A percentile compares a stretch with the other conserved stretches of the same genome.
Conservation (phyloP, 495 filamentous ascomycete species). For the Schizothecium vesticola region DNA sequence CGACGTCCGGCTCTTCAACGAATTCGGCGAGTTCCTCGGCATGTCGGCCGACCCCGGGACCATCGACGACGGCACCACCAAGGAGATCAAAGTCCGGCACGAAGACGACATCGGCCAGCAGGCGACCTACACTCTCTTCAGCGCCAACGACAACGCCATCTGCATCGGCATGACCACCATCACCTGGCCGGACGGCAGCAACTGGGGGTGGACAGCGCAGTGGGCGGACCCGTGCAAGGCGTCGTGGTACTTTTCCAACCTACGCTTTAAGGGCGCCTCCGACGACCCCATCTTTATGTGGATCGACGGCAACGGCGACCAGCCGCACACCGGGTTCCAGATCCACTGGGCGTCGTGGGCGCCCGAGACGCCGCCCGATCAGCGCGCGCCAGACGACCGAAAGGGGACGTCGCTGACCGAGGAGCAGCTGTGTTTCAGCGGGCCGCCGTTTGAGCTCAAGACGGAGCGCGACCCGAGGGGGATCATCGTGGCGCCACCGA, state of each 20-base stretch:
- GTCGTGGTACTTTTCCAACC: too few species aligned
- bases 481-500: not conserved
- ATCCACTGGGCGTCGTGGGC: constrained; percentile 22
- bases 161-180: constrained; percentile 24
- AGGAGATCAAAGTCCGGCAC: constrained; percentile 21
- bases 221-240: constrained; percentile 26
- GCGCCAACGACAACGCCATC: constrained; percentile 29
- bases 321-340: constrained; percentile 30
- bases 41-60: constrained; percentile 18
- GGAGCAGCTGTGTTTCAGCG: not conserved
- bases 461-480: not conserved
- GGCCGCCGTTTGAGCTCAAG: not conserved
- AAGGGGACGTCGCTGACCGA: not conserved
- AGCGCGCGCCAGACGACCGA: constrained; percentile 10
- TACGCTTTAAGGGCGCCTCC: too few species aligned
- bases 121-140: constrained; percentile 26
- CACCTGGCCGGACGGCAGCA: constrained; percentile 22
- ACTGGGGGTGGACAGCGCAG: constrained; percentile 28
- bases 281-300: constrained; percentile 28
- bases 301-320: constrained; percentile 29
- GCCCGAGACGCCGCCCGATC: not conserved
- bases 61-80: constrained; percentile 18
- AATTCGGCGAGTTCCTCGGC: constrained; percentile 24
- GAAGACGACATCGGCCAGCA: constrained; percentile 15
- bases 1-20: constrained; percentile 30